phyloP scores from a whole-genome alignment of 2,329 filamentous ascomycete species.

The Monilinia vaccinii-corymbosi region DNA sequence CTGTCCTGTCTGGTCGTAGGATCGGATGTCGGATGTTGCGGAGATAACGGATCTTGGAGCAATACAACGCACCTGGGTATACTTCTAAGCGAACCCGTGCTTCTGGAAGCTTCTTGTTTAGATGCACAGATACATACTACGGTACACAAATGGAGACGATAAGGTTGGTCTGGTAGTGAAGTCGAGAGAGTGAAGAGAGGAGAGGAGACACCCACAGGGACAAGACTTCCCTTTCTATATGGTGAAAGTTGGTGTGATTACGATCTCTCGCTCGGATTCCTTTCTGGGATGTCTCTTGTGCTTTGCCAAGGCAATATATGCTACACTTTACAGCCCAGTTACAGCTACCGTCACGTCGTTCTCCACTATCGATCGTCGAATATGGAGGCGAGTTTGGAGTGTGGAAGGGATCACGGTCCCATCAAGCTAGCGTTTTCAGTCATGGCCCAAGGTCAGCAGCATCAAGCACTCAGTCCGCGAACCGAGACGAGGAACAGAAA shows the following conservation, averaged over 20 bases:
- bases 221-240: conserved; percentile 7
- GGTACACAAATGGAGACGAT: conserved; percentile 14
- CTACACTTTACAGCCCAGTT: neutral
- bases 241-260: neutral
- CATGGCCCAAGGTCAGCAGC: conserved; percentile 14
- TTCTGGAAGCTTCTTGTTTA: no score
- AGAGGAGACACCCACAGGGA: neutral
- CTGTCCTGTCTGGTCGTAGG: no score
- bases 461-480: neutral
- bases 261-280: neutral
- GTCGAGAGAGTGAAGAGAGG: conserved; percentile 21
- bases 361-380: conserved; percentile 16
- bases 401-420: conserved; percentile 23
- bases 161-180: conserved; percentile 25
- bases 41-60: neutral
- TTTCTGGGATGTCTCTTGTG: neutral
- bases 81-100: no score
- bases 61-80: no score
- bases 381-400: conserved; percentile 26
- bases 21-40: neutral
- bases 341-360: conserved; percentile 4
- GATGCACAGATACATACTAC: no score
- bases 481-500: neutral
- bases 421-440: conserved; percentile 27
- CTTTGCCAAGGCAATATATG: neutral